These are phyloP conservation scores for Penicillium verhagenii DNA, from an alignment of 495 filamentous ascomycete species.

Conservation along the genomic window DNA sequence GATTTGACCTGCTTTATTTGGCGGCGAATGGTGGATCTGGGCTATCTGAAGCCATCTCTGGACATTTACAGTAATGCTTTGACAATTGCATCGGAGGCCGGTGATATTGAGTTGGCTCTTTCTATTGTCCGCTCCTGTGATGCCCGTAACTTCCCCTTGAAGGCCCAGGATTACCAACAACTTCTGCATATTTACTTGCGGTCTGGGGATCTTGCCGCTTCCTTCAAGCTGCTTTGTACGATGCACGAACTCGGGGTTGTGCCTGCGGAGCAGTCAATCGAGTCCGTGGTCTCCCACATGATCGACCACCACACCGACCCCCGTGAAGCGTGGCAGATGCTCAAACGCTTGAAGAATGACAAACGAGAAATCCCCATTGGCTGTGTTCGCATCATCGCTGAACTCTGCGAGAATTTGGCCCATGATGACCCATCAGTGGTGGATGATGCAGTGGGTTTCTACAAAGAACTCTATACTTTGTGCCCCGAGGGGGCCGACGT, in stretches of 20 bases:
- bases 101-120: slow-evolving; percentile 58
- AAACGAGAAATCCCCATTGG: slow-evolving; percentile 30
- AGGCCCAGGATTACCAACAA: slow-evolving; percentile 70
- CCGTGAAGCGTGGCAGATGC: slow-evolving; percentile 48
- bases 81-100: slow-evolving; percentile 61
- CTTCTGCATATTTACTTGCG: slow-evolving; percentile 66
- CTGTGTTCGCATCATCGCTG: slow-evolving; percentile 30
- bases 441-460: slow-evolving; percentile 61
- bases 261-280: slow-evolving; percentile 53
- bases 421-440: slow-evolving; percentile 26
- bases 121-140: slow-evolving; percentile 38
- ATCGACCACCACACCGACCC: slow-evolving; percentile 26
- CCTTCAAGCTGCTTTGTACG: slow-evolving; percentile 62
- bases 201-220: slow-evolving; percentile 51
- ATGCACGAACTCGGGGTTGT: slow-evolving; percentile 61
- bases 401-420: slow-evolving; percentile 33
- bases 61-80: slow-evolving; percentile 66
- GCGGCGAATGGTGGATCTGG: slow-evolving; percentile 53
- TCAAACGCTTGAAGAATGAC: slow-evolving; percentile 48
- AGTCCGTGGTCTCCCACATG: slow-evolving; percentile 53
- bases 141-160: slow-evolving; percentile 50
- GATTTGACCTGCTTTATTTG: slow-evolving; percentile 63
- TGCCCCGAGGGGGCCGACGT: slow-evolving; percentile 57
- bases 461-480: slow-evolving; percentile 66
- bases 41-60: slow-evolving; percentile 63